Base-by-base conservation (phyloP, 139 green algal species). In the Nannochloris sp. region DNA sequence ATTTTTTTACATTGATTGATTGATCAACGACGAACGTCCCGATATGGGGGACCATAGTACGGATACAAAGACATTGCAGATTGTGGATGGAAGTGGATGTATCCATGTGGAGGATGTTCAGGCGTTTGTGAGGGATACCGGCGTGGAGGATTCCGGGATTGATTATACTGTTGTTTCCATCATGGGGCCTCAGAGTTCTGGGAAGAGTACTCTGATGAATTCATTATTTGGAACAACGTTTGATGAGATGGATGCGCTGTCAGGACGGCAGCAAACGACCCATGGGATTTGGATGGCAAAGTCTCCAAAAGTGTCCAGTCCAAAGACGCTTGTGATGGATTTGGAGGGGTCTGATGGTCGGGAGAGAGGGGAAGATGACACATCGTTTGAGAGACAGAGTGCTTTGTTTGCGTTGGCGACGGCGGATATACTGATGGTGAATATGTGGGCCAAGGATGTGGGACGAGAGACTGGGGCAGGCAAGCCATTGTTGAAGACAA, bases 381-480 rank as follows among this genome's bases (percentile, higher is more conserved):
- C 91, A 18, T 88, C 87, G 34, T 99, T 98, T 75, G 93, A 99
- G 74, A 87, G 92, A 43, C 92, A 98, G 75, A 88, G 62, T 48
- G 86, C 93, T 1, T 81, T 99, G 18, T 97, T 99, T 75, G 93
- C 93, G 4, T 73, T 99, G 50, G 85, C 93, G 4, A 78, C 88
- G 18, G 83, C 93, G 4, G 93, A 99, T 68, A 76, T 97, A 1
- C 71, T 99, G 56, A 68, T 99, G 48, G 82, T 99, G 53, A 99
- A 99, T 78, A 90, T 99, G 61, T 98, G 89, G 86, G 93, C 87
- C 67, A 90, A 97, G 72, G 94, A 99, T 74, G 88, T 99, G 60
- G 93, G 93, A 2, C 73, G 93, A n/a, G 93, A 97, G 73, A 75
- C 90, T 27, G 93, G 88, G 5, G 79, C 87, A 5, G 94, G 94